Evolutionary conservation across 176 grass and related monocot genomes (phyloP), one percentile per base, ranked within the genome.

Genomic region (Eleusine indica): DNA sequence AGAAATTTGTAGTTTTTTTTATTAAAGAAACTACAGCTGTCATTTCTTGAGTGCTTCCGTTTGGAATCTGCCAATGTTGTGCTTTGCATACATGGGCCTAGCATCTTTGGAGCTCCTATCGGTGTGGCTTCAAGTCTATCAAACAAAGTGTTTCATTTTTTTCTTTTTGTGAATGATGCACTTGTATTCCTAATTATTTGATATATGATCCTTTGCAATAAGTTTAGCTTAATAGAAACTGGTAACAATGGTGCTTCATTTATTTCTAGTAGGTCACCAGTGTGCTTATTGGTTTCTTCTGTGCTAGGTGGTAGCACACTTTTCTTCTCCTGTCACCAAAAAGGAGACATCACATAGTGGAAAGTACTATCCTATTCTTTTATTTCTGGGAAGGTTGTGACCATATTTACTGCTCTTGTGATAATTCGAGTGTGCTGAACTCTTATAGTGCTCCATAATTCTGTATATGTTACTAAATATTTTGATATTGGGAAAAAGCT

Each of bases 281-380:
- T 72, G 80, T 57, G 9, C 57, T 77, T 79, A 22, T 79, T 13
- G 16, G 41, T 60, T 76, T 68, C 38, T 81, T 47, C 48, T 82
- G 61, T 66, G 30, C 17, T 71, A 22, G 22, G 28, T 73, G 73
- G 73, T 49, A 47, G 25, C 47, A 61, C 25, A 79, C 51, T 42
- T 71, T 74, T 44, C 18, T 81, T 81, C 73, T 69, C 68, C 73
- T 73, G 81, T 67, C 48, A 51, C 69, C 61, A 32, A 78, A 66
- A 28, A 57, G 75, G 77, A 83, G 66, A 85, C 77, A 82, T 82
- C 54, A 78, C 22, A 74, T 85, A 65, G 73, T 88, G 73, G 78
- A 62, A 66, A 76, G 29, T 63, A 56, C 76, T 32, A 16, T 80
- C 43, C 19, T 44, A 53, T 44, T 77, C 37, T 51, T 73, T 17